Evolutionary conservation across 148 eudicot genomes (phyloP), one percentile per base, ranked within the genome.

Genomic region (Vaccinium darrowii): DNA sequence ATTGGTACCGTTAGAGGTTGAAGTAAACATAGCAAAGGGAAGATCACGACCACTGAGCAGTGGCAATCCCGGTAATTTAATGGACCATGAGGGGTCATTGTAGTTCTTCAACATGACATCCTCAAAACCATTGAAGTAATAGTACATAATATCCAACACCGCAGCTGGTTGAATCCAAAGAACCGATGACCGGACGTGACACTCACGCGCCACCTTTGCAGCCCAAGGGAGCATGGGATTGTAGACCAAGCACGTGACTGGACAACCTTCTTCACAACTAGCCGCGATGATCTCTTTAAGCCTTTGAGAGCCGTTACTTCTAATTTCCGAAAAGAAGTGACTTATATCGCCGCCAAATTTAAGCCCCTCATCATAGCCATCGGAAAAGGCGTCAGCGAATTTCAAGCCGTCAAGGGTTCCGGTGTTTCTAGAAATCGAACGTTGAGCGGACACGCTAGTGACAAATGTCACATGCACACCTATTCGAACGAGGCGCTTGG

Each of bases 91-190:
- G 39, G 91, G 88, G 76, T 88, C 84, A 69, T 84, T 83, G 16
- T 60, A 76, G 67, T 84, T 72, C 5, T 87, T 86, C 10, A 14
- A 13, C 6, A 92, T 86, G 9, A 76, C 79, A 13, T 85, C 87
- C 7, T 62, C 77, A 12, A 79, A 86, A 0, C 90, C 91, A 63
- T 82, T 80, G 84, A 91, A 89, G 60, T 87, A 92, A 79, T 88
- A 88, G 82, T 91, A 91, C 27, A 82, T 90, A 92, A 21, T 80
- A 16, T 69, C 84, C 74, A 94, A 79, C 0, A 90, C 86, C 0
- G 89, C 43, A n/a, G 94, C 92, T 0, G 95, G 91, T 86, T 94
- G 95, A 49, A 92, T 90, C 95, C 95, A 94, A 2, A 94, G 81
- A 0, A 90, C 84, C 1, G 91, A 90, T 1, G 89, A 84, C 3